phyloP scores from a whole-genome alignment of 306 rosid species.

The Erythrophleum fordii region DNA sequence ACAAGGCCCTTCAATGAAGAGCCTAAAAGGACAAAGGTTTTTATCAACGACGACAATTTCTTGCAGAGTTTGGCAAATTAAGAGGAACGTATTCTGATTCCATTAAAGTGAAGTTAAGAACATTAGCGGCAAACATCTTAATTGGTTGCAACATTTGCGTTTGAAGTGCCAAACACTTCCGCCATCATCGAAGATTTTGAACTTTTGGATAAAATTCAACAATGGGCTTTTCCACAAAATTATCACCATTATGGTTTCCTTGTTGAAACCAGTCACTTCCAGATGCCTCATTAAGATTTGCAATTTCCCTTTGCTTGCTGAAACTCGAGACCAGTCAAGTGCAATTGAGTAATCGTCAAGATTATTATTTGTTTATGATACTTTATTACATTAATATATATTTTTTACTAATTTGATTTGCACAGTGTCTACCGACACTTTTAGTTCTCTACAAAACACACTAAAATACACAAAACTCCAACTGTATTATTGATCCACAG shows the following conservation, averaged over 20 bases:
- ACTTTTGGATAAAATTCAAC: not conserved
- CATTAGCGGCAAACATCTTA: too few species aligned
- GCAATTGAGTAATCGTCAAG: not conserved
- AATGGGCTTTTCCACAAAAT: not conserved
- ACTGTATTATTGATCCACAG: too few species aligned
- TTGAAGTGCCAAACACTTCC: too few species aligned
- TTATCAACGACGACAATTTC: not conserved
- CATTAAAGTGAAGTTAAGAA: too few species aligned
- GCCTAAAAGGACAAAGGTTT: not conserved
- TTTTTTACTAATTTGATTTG: not conserved
- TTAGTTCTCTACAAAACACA: not conserved
- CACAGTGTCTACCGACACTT: not conserved
- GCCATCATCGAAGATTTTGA: not conserved
- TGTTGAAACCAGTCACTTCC: not conserved
- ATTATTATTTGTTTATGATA: not conserved
- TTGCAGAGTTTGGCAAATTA: not conserved
- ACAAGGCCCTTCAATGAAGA: not conserved
- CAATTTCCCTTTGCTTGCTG: not conserved
- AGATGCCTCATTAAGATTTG: not conserved
- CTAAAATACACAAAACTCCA: too few species aligned
- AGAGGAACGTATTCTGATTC: not conserved
- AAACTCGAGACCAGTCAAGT: not conserved
- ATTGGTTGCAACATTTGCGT: conserved; percentile 15
- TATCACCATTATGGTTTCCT: not conserved
- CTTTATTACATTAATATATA: not conserved